These are phyloP conservation scores for Lentinula edodes DNA, from an alignment of 768 basidiomycete genomes.

Conservation along the genomic window DNA sequence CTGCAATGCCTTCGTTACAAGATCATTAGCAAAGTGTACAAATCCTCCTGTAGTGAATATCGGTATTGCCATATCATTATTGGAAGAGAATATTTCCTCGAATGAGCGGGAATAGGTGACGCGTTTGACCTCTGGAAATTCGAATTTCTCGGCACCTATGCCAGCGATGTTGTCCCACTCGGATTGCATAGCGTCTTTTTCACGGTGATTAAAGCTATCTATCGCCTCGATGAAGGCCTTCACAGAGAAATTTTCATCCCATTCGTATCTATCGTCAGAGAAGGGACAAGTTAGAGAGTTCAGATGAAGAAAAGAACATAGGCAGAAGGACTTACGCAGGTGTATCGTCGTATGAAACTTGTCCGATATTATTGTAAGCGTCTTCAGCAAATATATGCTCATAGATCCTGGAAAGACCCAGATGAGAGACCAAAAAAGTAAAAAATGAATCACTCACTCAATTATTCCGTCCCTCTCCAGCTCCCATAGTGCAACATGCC, in stretches of 20 bases:
- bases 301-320: not conserved
- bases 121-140: not conserved
- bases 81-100: conserved; percentile 3
- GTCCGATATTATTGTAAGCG: conserved; percentile 6
- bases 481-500: conserved; percentile 15
- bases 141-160: not conserved
- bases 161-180: not conserved
- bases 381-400: conserved; percentile 6
- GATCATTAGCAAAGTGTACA: not conserved
- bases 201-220: conserved; percentile 7
- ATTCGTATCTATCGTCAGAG: conserved; percentile 8
- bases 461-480: not conserved
- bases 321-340: not conserved
- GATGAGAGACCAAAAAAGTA: not conserved
- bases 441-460: not conserved
- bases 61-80: conserved; percentile 6
- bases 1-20: not conserved
- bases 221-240: conserved; percentile 5
- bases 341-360: conserved; percentile 13
- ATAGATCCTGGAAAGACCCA: not conserved
- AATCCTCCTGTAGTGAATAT: not conserved
- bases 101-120: conserved; percentile 10
- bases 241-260: conserved; percentile 10
- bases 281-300: not conserved
- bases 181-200: not conserved